Evolutionary conservation across 2,329 filamentous ascomycete species (phyloP), one percentile per base, ranked within the genome.

Genomic region (Diaporthe sp.): DNA sequence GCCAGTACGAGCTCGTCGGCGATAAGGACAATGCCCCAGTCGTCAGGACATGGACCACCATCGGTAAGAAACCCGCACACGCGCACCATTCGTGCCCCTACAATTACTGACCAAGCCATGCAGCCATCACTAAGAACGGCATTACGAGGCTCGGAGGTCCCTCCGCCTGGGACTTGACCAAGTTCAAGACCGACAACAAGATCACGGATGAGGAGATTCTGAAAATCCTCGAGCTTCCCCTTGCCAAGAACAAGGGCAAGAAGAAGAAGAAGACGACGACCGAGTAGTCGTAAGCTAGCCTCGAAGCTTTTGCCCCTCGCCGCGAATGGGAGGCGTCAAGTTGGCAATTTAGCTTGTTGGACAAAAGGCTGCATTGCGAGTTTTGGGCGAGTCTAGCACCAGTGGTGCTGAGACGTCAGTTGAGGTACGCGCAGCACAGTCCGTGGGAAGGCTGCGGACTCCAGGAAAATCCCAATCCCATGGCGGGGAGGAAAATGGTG

Each of bases 71-170:
- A 58, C 37, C 15, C 15, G 55, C 15, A 28, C 12, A 42, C 39
- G 25, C 74, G 46, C 74, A 82, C 74, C 80, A 74, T 74, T 42
- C 53, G 44, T 28, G 44, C 61, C 76, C 25, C 25, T 1, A 46
- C 75, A 19, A 9, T 31, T 67, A 67, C 79, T 84, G 79, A 84
- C 77, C 67, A 51, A 53, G 68, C 75, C 22, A 72, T 75, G 69
- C 79, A 98, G 97, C 95, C 77, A 95, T 99, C 85, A 98, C 95
- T 82, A 99, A 99, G 92, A 98, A 98, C 84, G 97, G 97, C 79
- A 89, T 99, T 81, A 95, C 94, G 82, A 95, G 94, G 87, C 88
- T 99, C 75, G 93, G 95, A 81, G 93, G 91, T 37, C 93, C 97
- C 46, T 92, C 94, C 77, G 84, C 92, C 31, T 89, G 94, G 78